Percentiles rank a stretch among this genome's conserved stretches.
These are phyloP conservation scores for Oenanthe sinensis DNA, from an alignment of 129 eudicot genomes.

Conservation along the genomic window DNA sequence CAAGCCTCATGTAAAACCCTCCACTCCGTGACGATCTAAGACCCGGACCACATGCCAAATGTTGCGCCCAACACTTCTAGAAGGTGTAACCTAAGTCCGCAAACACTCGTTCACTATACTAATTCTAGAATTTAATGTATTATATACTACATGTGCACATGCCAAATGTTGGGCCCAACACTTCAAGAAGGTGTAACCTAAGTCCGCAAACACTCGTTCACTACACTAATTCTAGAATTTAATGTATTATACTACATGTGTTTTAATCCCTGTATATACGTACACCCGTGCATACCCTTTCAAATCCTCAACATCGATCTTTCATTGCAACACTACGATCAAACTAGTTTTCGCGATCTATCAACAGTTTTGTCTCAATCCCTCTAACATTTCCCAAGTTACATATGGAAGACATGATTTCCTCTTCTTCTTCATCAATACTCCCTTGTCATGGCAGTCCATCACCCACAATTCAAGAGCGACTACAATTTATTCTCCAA, in stretches of 20 bases:
- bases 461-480: conserved; percentile 23
- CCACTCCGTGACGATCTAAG: neutral
- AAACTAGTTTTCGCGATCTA: neutral
- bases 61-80: conserved; percentile 6
- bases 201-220: neutral
- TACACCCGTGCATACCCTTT: neutral
- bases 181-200: neutral
- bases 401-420: conserved; percentile 13
- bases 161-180: neutral
- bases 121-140: too few species aligned
- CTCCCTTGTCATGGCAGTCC: neutral
- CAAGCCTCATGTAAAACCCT: neutral
- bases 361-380: neutral
- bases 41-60: neutral
- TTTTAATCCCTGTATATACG: neutral
- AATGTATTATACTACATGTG: too few species aligned
- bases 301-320: neutral
- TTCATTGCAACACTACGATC: neutral
- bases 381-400: too few species aligned
- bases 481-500: conserved; percentile 31
- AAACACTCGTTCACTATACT: neutral
- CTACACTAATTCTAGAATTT: too few species aligned
- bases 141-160: neutral
- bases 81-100: neutral
- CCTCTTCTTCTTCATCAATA: conserved; percentile 14